Conservation (phyloP, 2,329 filamentous ascomycete genomes). For the Teratosphaeria pseudoeucalypti region DNA sequence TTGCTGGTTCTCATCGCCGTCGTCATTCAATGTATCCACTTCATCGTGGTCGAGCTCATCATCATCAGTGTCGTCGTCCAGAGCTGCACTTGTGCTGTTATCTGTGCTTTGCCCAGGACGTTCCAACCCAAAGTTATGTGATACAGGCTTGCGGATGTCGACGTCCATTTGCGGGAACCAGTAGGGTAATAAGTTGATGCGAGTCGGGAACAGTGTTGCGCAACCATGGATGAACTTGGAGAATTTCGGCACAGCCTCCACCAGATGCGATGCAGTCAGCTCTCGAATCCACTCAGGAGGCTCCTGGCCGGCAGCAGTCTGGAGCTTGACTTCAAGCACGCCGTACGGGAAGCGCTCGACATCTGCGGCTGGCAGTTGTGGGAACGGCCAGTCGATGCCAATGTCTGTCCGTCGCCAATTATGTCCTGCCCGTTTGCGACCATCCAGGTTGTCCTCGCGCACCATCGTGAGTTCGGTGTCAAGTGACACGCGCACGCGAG, state of each 20-base stretch:
- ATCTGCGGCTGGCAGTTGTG: conserved; percentile 74
- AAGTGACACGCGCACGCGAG: conserved; percentile 88
- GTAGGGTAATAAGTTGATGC: conserved; percentile 84
- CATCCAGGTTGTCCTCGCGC: conserved; percentile 90
- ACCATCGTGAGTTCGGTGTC: conserved; percentile 94
- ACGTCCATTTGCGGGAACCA: conserved; percentile 99
- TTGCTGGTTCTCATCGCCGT: conserved; percentile 31
- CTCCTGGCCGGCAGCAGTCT: conserved; percentile 90
- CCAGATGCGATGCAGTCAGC: conserved; percentile 82
- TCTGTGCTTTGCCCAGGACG: conserved; percentile 64
- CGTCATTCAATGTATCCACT: conserved; percentile 15
- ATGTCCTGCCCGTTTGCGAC: conserved; percentile 60
- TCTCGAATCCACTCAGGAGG: conserved; percentile 95
- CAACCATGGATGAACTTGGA: conserved; percentile 98
- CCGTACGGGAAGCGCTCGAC: conserved; percentile 91
- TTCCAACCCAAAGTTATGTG: conserved; percentile 82
- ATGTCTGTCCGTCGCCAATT: conserved; percentile 98
- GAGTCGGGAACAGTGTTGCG: conserved; percentile 72
- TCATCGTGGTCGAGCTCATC: conserved; percentile 52
- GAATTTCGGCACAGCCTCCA: conserved; percentile 98
- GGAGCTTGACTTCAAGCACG: conserved; percentile 91
- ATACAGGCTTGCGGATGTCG: conserved; percentile 87
- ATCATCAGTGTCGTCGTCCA: conserved; percentile 64
- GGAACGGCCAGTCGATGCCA: conserved; percentile 90
- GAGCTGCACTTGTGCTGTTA: conserved; percentile 65